Evolutionary conservation across 768 basidiomycete species (phyloP), one percentile per base, ranked within the genome.

Genomic region (Zangia roseola): DNA sequence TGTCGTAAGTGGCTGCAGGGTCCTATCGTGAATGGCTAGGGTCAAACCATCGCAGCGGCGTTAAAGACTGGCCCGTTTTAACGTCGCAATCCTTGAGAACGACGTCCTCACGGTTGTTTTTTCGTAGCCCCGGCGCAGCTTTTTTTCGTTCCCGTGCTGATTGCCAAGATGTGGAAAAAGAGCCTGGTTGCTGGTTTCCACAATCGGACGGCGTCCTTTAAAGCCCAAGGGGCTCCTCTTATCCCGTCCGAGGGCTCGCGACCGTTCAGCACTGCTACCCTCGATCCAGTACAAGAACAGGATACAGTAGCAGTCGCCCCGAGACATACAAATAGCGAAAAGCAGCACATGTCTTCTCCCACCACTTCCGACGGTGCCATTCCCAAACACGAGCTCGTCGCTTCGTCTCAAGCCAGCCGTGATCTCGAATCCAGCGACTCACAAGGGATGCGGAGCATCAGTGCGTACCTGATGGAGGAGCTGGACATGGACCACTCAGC

Each of bases 401-500:
- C 3, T 31, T n/a, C n/a, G n/a, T n/a, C n/a, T n/a, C n/a, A n/a
- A n/a, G 31, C 1, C 31, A 31, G 7, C n/a, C 35, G 4, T 16
- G 65, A 68, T 3, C 20, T 60, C 47, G 61, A 66, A 20, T 47
- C 58, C 2, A 43, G 45, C 12, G 30, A 20, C 3, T 7, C 8
- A 0, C 20, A 40, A 5, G 46, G 24, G 16, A 59, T 57, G 56
- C 45, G 42, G 23, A 45, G 10, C 6, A 10, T 66, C 10, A 36
- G 36, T 10, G 17, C 46, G 0, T 52, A 57, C 21, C 25, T 67
- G 20, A 48, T 52, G 42, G 55, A 62, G 30, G 64, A 67, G 10
- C 35, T 67, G 14, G 65, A 67, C 26, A 50, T 49, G 13, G 23
- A 52, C 16, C 60, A 56, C 31, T 74, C 78, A 0, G 76, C 79